Base-by-base conservation (phyloP, 2,329 filamentous ascomycete species). In the Remersonia thermophila region DNA sequence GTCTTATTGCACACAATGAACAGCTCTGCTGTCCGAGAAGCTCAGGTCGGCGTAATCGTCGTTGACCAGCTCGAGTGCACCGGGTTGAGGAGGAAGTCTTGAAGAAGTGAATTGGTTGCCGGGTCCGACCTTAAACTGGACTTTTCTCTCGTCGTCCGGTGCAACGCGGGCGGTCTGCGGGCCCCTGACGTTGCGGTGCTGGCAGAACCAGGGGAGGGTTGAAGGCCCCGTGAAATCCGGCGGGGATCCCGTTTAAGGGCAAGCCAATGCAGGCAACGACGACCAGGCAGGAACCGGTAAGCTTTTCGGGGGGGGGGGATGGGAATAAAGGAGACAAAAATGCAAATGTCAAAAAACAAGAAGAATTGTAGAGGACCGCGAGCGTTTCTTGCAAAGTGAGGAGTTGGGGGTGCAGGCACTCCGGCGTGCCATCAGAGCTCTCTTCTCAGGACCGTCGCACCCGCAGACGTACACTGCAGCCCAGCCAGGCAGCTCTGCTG, bases 131-230 rank as follows among this genome's bases (percentile, higher is more conserved):
- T 38, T 46, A 23, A 38, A 39, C 9, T 23, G 20, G 20, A 23
- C 20, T 38, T 46, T 49, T 50, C 45, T 50, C 43, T 50, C 42
- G 47, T 50, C 47, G 48, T 50, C 48, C 47, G 44, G 48, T 50
- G 48, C 48, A 50, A 50, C 48, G 42, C 41, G 45, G 47, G 47
- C 46, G 47, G 46, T 50, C 48, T 47, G 47, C 45, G 38, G 41
- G 20, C 20, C 20, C 20, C 20, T 9, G 20, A 6, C 20, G 20
- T 34, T 41, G 33, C 17, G 33, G 37, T 31, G 30, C 36, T 44
- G 43, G 45, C 44, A 45, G 42, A 44, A 41, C 46, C 39, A 38
- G 38, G 40, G 42, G 41, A 36, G 40, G n/a, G 37, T 38, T 30
- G 35, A 40, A 33, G 39, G 27, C 27, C 32, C 27, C 32, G 33